phyloP scores from a whole-genome alignment of 345 rosid species.

The Eucalyptus melliodora region DNA sequence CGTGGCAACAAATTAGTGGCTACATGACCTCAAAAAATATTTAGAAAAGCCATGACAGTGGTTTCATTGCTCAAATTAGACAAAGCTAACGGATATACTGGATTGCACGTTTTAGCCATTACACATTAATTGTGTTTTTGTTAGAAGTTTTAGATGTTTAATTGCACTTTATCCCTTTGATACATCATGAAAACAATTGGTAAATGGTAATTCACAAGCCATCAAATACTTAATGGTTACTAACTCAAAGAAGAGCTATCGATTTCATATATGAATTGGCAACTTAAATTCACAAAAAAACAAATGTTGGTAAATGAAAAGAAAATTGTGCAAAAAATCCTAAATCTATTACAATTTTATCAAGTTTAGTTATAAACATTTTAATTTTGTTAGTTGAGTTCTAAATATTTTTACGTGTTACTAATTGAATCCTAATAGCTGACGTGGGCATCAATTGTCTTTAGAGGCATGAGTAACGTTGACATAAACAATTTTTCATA shows the following conservation, averaged over 20 bases:
- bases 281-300: not conserved
- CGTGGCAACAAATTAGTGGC: not conserved
- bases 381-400: too few relatives aligned
- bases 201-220: not conserved
- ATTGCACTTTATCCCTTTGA: not conserved
- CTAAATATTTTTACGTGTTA: too few relatives aligned
- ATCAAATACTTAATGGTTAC: not conserved
- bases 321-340: too few relatives aligned
- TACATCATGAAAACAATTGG: not conserved
- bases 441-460: too few relatives aligned
- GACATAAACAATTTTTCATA: too few relatives aligned
- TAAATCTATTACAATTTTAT: too few relatives aligned
- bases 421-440: too few relatives aligned
- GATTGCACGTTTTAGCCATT: not conserved
- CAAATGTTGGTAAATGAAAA: not conserved
- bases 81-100: not conserved
- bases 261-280: not conserved
- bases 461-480: rapidly evolving
- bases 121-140: too few relatives aligned
- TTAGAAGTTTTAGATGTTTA: not conserved
- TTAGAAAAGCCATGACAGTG: not conserved
- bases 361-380: too few relatives aligned
- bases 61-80: not conserved
- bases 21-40: not conserved
- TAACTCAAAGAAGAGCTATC: not conserved